Percentiles rank a stretch among this genome's conserved stretches.
phyloP scores from a whole-genome alignment of 306 rosid genomes.

The Ziziphus jujuba region DNA sequence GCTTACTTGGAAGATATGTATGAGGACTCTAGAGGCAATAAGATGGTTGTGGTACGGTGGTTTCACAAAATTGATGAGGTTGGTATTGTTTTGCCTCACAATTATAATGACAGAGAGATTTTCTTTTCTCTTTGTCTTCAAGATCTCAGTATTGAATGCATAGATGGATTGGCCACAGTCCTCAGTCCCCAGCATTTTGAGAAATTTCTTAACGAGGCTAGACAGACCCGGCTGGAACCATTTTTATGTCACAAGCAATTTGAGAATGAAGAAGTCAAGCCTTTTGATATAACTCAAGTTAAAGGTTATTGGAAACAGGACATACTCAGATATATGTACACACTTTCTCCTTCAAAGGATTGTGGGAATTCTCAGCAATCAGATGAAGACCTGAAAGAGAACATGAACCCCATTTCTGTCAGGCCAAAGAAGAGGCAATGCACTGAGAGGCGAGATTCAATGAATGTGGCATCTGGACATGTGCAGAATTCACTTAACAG shows the following conservation, averaged over 20 bases:
- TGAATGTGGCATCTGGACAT: conserved; percentile 16
- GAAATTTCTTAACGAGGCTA: conserved; percentile 55
- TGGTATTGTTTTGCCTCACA: conserved; percentile 81
- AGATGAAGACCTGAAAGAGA: conserved; percentile 41
- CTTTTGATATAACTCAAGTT: conserved; percentile 72
- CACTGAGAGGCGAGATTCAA: conserved; percentile 25
- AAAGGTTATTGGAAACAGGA: conserved; percentile 89
- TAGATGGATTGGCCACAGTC: conserved; percentile 86
- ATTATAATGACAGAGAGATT: conserved; percentile 88
- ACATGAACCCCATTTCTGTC: conserved; percentile 17
- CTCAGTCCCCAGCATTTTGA: conserved; percentile 79
- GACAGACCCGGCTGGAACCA: conserved; percentile 52
- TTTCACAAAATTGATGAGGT: conserved; percentile 97
- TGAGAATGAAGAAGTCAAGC: conserved; percentile 66
- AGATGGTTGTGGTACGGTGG: conserved; percentile 98
- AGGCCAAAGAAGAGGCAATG: conserved; percentile 66
- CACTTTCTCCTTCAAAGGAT: conserved; percentile 41
- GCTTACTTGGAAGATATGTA: conserved; percentile 93
- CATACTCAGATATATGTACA: conserved; percentile 58
- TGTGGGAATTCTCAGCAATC: conserved; percentile 44
- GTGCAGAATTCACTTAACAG: conserved; percentile 11
- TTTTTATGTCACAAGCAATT: conserved; percentile 62
- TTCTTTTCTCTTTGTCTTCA: conserved; percentile 93
- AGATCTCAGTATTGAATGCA: conserved; percentile 97
- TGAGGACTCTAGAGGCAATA: conserved; percentile 88